A percentile compares a stretch with the other conserved stretches of the same genome.
These are phyloP conservation scores for Durio zibethinus DNA, from an alignment of 345 rosid genomes.

Conservation along the genomic window DNA sequence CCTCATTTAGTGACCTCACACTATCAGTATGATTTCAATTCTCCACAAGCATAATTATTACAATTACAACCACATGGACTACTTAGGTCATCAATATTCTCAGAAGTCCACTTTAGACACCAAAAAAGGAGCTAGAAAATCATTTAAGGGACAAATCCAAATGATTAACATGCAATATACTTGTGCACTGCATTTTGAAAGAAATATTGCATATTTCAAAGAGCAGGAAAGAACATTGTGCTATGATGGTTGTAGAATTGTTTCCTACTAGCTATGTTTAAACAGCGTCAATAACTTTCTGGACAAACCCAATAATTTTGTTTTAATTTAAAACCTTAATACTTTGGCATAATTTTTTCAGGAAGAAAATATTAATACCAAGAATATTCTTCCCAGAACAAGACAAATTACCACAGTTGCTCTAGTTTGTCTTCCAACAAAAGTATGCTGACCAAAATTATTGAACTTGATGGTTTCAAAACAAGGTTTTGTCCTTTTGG, in stretches of 20 bases:
- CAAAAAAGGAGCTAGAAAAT: background rate
- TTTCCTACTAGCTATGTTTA: background rate
- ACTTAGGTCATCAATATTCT: background rate
- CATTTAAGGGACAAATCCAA: background rate
- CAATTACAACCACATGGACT: background rate
- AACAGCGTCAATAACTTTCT: background rate
- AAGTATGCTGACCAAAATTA: slow-evolving; percentile 9
- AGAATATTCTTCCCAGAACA: slow-evolving; percentile 25
- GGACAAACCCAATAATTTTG: background rate
- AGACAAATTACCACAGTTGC: slow-evolving; percentile 26
- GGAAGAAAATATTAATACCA: slow-evolving; percentile 1
- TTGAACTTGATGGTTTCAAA: slow-evolving; percentile 28
- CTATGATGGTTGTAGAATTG: background rate
- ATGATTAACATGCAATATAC: background rate
- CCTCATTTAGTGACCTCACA: background rate
- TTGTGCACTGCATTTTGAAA: slow-evolving; percentile 6
- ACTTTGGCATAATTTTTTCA: background rate
- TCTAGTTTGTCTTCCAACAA: slow-evolving; percentile 23
- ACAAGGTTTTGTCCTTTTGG: slow-evolving; percentile 12
- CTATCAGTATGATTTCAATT: background rate
- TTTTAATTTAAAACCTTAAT: background rate
- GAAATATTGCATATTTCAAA: background rate
- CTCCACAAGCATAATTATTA: background rate
- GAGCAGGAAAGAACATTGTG: background rate
- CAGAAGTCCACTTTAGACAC: background rate